A percentile compares a stretch with the other conserved stretches of the same genome.
phyloP scores from a whole-genome alignment of 2,329 filamentous ascomycete species.

The Pyrenophora teres region DNA sequence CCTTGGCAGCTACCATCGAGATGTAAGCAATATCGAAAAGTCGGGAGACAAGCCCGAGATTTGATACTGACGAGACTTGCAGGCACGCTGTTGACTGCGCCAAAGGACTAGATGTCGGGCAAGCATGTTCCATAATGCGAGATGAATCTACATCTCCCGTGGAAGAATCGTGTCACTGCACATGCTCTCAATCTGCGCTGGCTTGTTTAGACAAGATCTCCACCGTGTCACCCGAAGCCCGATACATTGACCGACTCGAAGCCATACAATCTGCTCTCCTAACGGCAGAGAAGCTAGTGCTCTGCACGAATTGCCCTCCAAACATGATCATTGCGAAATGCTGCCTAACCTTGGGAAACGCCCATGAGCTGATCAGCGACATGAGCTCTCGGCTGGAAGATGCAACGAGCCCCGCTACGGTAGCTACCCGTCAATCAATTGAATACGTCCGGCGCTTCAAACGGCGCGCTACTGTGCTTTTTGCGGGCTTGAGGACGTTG shows the following conservation, averaged over 20 bases:
- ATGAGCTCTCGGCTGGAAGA: background rate
- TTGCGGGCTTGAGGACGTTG: background rate
- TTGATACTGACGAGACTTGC: background rate
- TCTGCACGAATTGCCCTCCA: background rate
- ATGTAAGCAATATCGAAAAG: background rate
- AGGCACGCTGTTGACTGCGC: background rate
- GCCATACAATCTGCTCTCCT: background rate
- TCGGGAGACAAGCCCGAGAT: background rate
- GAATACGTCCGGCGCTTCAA: background rate
- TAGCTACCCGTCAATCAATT: background rate
- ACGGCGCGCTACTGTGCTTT: background rate
- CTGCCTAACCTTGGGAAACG: background rate
- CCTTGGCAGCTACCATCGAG: background rate
- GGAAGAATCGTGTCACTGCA: background rate
- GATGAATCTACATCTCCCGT: background rate
- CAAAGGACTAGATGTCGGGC: background rate
- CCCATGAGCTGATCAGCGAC: background rate
- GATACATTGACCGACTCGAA: background rate
- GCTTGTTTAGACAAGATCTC: background rate
- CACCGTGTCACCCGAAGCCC: background rate
- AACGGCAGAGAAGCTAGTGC: background rate
- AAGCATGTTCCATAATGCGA: background rate
- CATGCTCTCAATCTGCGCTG: background rate
- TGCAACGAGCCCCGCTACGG: background rate
- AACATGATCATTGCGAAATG: background rate